phyloP scores from a whole-genome alignment of 441 rosid genomes.

The Arabidopsis hybrid region DNA sequence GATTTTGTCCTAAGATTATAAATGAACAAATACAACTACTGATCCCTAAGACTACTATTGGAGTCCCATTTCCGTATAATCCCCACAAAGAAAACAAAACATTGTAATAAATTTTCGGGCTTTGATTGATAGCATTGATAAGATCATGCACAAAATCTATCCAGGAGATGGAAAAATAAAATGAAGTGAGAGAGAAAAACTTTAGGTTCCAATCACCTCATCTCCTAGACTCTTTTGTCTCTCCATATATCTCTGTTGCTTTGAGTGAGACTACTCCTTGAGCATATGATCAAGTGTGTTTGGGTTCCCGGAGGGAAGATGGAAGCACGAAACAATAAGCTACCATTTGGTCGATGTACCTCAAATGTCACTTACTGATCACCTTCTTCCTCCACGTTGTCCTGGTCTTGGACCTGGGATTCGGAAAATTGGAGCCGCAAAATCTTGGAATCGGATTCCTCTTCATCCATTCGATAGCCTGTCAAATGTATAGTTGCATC shows the following conservation, averaged over 20 bases:
- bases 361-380: slow-evolving; percentile 20
- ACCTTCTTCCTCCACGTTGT: slow-evolving; percentile 68
- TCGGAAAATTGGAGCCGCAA: slow-evolving; percentile 77
- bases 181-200: not conserved
- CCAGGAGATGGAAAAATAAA: not conserved
- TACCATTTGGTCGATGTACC: slow-evolving; percentile 25
- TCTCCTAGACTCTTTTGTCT: slow-evolving; percentile 16
- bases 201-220: slow-evolving; percentile 21
- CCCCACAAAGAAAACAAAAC: not conserved
- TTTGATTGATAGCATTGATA: slow-evolving; percentile 5
- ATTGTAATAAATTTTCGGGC: not conserved
- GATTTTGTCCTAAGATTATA: not conserved
- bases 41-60: not conserved
- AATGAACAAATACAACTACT: slow-evolving; percentile 8
- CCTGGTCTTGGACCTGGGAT: slow-evolving; percentile 71
- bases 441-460: slow-evolving; percentile 63
- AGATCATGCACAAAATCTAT: slow-evolving; percentile 24
- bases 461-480: slow-evolving; percentile 84
- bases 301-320: not conserved
- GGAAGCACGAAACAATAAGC: not conserved
- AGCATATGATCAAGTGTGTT: slow-evolving; percentile 15
- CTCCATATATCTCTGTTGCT: slow-evolving; percentile 26
- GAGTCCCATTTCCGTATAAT: slow-evolving; percentile 2
- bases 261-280: slow-evolving; percentile 15
- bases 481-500: slow-evolving; percentile 31